Evolutionary conservation across 1,284 basidiomycete genomes (phyloP).

Genomic region (Ustilago hordei): DNA sequence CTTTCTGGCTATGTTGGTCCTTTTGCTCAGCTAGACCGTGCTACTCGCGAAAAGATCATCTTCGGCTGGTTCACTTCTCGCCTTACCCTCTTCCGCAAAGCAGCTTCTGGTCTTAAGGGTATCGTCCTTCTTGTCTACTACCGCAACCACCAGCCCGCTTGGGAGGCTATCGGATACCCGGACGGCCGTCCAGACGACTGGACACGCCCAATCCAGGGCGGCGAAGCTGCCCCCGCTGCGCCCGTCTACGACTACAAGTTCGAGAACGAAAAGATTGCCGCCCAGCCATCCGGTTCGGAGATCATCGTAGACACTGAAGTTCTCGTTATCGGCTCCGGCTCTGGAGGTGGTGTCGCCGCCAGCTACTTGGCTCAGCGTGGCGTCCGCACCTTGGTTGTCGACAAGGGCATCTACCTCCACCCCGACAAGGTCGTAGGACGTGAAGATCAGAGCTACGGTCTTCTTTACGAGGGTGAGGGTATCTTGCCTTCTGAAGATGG

Average conservation of each 20-base stretch:
- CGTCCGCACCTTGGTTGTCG: conserved; percentile 70
- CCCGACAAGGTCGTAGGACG: conserved; percentile 67
- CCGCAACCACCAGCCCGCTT: conserved; percentile 57
- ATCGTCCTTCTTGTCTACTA: conserved; percentile 64
- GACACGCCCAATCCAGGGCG: conserved; percentile 35
- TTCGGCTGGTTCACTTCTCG: conserved; percentile 56
- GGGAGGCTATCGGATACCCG: conserved; percentile 66
- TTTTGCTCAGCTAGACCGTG: conserved; percentile 53
- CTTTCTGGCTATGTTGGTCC: conserved; percentile 63
- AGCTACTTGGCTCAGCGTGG: conserved; percentile 68
- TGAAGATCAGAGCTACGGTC: conserved; percentile 68
- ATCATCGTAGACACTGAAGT: conserved; percentile 65
- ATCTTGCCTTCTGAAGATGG: conserved; percentile 70
- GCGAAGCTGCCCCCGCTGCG: conserved; percentile 22
- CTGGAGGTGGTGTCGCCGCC: conserved; percentile 71
- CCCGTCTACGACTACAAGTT: conserved; percentile 61
- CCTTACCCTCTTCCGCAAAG: conserved; percentile 62
- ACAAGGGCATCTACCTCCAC: conserved; percentile 71
- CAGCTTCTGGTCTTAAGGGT: conserved; percentile 58
- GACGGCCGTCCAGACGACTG: conserved; percentile 60
- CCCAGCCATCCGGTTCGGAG: conserved; percentile 45
- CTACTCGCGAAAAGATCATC: conserved; percentile 47
- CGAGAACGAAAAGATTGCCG: conserved; percentile 64
- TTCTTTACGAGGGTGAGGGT: conserved; percentile 70
- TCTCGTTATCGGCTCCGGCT: conserved; percentile 71